These are phyloP conservation scores for Hypocreales sp. DNA, from an alignment of 2,329 filamentous ascomycete species.

Conservation along the genomic window DNA sequence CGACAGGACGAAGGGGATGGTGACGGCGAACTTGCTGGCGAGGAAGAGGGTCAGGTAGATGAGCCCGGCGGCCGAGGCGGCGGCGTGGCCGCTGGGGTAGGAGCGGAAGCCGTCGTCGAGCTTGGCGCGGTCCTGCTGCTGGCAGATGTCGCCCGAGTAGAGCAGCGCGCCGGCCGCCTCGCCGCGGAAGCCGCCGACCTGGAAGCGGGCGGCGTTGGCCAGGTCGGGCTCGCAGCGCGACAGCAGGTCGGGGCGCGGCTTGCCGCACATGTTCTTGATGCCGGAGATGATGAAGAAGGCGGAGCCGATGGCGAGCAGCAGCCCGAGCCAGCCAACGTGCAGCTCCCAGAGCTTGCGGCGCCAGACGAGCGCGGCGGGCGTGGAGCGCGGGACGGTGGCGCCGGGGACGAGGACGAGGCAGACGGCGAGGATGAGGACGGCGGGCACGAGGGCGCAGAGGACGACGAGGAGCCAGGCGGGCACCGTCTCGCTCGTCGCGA, in stretches of 20 bases:
- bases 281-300: slow-evolving; percentile 72
- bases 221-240: slow-evolving; percentile 65
- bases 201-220: slow-evolving; percentile 38
- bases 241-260: slow-evolving; percentile 69
- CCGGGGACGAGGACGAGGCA: slow-evolving; percentile 59
- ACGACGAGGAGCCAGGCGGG: slow-evolving; percentile 48
- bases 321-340: slow-evolving; percentile 71
- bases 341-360: slow-evolving; percentile 81
- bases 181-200: slow-evolving; percentile 45
- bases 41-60: slow-evolving; percentile 80
- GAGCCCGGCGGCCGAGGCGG: slow-evolving; percentile 62
- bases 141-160: slow-evolving; percentile 66
- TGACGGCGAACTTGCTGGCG: slow-evolving; percentile 65
- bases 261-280: slow-evolving; percentile 63
- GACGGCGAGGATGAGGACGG: slow-evolving; percentile 51
- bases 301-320: slow-evolving; percentile 55
- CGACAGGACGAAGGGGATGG: slow-evolving; percentile 50
- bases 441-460: slow-evolving; percentile 48
- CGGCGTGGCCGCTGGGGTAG: slow-evolving; percentile 43
- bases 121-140: slow-evolving; percentile 40
- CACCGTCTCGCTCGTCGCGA: slow-evolving; percentile 55
- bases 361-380: slow-evolving; percentile 53
- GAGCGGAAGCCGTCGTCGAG: slow-evolving; percentile 73
- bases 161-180: slow-evolving; percentile 45
- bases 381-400: slow-evolving; percentile 44